Base-by-base conservation (phyloP, 1,284 basidiomycete genomes). In the Sanghuangporus sanghuang region DNA sequence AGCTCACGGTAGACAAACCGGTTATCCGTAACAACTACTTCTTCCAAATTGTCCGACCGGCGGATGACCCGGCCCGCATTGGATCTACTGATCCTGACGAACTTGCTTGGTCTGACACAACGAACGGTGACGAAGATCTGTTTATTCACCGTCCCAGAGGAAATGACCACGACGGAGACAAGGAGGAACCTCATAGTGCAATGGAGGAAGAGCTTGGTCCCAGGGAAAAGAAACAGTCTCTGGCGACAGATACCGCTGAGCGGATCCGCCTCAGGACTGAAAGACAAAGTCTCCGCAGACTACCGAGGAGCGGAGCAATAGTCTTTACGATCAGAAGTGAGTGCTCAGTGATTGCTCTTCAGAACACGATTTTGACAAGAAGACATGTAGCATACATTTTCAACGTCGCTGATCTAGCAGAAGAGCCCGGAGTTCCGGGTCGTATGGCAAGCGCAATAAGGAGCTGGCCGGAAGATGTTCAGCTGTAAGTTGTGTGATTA, bases 21-120 rank as follows among this genome's bases (percentile, higher is more conserved):
- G 85, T 91, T 44, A 75, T 81, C 62, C 81, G 90, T 61, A 87
- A 89, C 75, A 93, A 93, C 73, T 89, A 89, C 75, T 78, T 80
- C 67, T 78, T 90, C 65, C 86, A 90, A 70, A 74, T 82, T 50
- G 78, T 85, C 50, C 75, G 76, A 53, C 73, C 77, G 16, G 57
- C 60, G 42, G 62, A 69, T 40, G 66, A 40, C 14, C 48, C 57
- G 5, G 53, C 66, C 36, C 68, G 55, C 46, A 57, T 60, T 44
- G 54, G 40, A 11, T 62, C 62, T 11, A 62, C 83, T 27, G 87
- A 90, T 70, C 81, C 84, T 4, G 83, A 87, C 62, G 85, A 90
- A 69, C 77, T 92, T 27, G 81, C 80, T 27, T 93, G 91, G 91
- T 81, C 83, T 16, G 72, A 76, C 59, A 84, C 80, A 35, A 85